Evolutionary conservation across 1,284 basidiomycete species (phyloP).

Genomic region (Fistulinella cinereoalba): DNA sequence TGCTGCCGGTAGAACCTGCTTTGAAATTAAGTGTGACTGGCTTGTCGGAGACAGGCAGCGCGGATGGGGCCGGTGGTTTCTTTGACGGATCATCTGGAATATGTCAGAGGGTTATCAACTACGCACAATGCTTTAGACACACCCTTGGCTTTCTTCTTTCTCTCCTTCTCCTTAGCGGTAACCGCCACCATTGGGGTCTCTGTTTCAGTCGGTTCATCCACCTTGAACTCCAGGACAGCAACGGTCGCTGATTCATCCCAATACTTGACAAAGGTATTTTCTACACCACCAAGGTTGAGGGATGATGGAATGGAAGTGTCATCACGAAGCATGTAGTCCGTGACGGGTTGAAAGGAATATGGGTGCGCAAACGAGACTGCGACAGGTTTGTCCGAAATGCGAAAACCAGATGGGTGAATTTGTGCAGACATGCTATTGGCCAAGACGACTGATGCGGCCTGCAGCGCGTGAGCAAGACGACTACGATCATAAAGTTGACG

Average conservation of each 20-base stretch:
- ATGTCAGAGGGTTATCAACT: conserved; percentile 5
- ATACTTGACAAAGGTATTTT: conserved; percentile 72
- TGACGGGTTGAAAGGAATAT: conserved; percentile 78
- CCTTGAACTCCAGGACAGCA: conserved; percentile 74
- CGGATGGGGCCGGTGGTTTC: conserved; percentile 39
- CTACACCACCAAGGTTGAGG: conserved; percentile 61
- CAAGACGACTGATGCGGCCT: conserved; percentile 73
- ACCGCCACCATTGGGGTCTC: conserved; percentile 25
- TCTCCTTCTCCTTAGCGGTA: conserved; percentile 53
- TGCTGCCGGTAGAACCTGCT: conserved; percentile 42
- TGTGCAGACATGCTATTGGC: conserved; percentile 79
- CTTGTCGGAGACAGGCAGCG: conserved; percentile 69
- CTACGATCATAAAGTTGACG: neutral
- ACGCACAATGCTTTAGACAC: conserved; percentile 9
- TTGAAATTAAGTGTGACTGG: conserved; percentile 75
- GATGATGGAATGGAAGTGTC: conserved; percentile 70
- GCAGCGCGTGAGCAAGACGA: conserved; percentile 12
- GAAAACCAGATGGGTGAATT: conserved; percentile 83
- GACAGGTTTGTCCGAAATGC: conserved; percentile 81
- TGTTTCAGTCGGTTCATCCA: conserved; percentile 56
- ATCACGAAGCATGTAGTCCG: conserved; percentile 68
- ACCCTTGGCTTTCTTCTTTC: conserved; percentile 64
- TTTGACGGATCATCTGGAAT: conserved; percentile 28
- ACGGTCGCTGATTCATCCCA: conserved; percentile 79
- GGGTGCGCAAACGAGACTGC: conserved; percentile 88